phyloP scores from a whole-genome alignment of 805 yeast genomes.

The Monosporozyma unispora region DNA sequence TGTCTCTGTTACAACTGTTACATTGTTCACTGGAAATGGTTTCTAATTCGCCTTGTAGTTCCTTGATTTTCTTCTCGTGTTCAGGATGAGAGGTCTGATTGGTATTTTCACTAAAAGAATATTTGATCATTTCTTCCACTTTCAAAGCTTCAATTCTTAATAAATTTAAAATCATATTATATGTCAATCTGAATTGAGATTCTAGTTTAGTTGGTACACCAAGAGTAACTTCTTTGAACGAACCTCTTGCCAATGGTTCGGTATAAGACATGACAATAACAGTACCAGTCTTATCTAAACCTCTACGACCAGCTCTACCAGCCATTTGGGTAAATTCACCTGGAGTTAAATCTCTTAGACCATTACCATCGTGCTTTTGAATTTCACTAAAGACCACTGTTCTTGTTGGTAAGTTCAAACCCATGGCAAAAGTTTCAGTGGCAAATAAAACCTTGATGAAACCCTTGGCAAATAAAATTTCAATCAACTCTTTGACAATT shows the following conservation, averaged over 20 bases:
- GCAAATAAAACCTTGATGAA: constrained; percentile 88
- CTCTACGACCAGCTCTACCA: constrained; percentile 97
- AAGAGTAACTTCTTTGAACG: constrained; percentile 70
- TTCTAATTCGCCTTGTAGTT: constrained; percentile 40
- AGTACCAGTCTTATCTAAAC: constrained; percentile 86
- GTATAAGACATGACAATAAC: constrained; percentile 85
- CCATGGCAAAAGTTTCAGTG: constrained; percentile 98
- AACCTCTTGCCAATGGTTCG: constrained; percentile 46
- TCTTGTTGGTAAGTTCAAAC: constrained; percentile 90
- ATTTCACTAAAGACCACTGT: constrained; percentile 85
- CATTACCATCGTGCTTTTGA: constrained; percentile 84
- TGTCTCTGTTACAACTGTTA: constrained; percentile 32
- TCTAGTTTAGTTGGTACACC: constrained; percentile 86
- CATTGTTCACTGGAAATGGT: constrained; percentile 29
- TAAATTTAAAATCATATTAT: constrained; percentile 87
- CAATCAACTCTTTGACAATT: constrained; percentile 87
- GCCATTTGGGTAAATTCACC: constrained; percentile 99
- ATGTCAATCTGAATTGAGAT: constrained; percentile 89
- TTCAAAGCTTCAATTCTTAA: constrained; percentile 86
- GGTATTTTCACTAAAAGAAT: constrained; percentile 87
- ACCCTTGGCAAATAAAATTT: constrained; percentile 79
- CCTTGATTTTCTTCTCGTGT: constrained; percentile 58
- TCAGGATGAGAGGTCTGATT: constrained; percentile 81
- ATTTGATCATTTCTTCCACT: constrained; percentile 97
- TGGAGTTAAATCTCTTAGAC: constrained; percentile 72